Evolutionary conservation across 2,329 filamentous ascomycete species (phyloP), one percentile per base, ranked within the genome.

Genomic region (Albifimbria verrucaria): DNA sequence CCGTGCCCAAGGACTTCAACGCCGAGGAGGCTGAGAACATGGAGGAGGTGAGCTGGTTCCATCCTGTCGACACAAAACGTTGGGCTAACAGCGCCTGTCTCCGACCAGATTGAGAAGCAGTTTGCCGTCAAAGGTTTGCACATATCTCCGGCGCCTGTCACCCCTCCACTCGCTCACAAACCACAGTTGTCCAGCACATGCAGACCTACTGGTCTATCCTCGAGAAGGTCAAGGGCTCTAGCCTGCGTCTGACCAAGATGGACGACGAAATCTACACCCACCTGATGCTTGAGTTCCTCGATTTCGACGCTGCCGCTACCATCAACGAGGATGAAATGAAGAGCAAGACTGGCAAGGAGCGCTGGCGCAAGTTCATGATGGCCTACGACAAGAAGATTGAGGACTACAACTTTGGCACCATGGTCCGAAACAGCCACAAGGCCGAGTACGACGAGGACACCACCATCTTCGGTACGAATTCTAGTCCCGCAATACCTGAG

Each of bases 381-480:
- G 78, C 81, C 57, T 99, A 97, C 71, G 92, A 97, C 76, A 92
- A 96, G 73, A 93, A 83, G 74, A 79, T 99, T n/a, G 88, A 94
- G 58, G 95, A 99, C 74, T 99, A 87, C 80, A 99, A 97, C 78
- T 99, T 97, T 72, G 94, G 94, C 52, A 97, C 94, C 28, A 92
- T 99, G 82, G 71, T 99, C 63, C 85, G 94, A 53, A 81, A 83
- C 53, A 89, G 82, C 65, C 81, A 91, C 36, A 90, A 89, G 63
- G 84, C 73, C 50, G 93, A 97, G 72, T 97, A 99, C 69, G 90
- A 87, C 50, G 80, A 95, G 74, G 79, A 96, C 52, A 90, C 88
- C 51, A 96, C 92, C 3, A 96, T 99, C 50, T 97, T 99, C 64
- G 92, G 89, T 92, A 69, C 63, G 81, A 63, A 44, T 28, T 48